Percentiles rank a stretch among this genome's conserved stretches.
These are phyloP conservation scores for Cystobasidium ongulense DNA, from an alignment of 768 basidiomycete species.

Conservation along the genomic window DNA sequence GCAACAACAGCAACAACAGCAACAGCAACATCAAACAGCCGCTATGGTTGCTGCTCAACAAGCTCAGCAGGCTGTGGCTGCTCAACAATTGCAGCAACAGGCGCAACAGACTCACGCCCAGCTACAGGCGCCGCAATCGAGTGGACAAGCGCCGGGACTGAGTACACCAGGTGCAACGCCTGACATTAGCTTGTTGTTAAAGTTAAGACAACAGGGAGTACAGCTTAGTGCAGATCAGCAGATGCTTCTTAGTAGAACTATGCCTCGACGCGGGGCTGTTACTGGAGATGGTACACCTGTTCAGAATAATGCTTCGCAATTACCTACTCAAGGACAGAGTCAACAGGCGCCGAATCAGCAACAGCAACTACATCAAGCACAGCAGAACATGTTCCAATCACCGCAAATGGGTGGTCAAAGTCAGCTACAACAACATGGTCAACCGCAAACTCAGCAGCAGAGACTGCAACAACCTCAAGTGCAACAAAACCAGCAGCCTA, in stretches of 20 bases:
- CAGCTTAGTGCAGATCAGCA: constrained; percentile 14
- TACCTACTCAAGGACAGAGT: neutral
- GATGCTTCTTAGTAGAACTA: constrained; percentile 1
- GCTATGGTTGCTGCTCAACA: neutral
- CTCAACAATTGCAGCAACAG: constrained; percentile 10
- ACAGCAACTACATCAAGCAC: neutral
- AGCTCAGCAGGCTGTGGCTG: neutral
- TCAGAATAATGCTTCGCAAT: neutral
- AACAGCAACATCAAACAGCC: neutral
- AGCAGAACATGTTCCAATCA: neutral
- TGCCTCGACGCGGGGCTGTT: constrained; percentile 7
- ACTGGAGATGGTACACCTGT: neutral
- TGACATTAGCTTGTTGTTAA: neutral
- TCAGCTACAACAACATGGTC: constrained; percentile 20
- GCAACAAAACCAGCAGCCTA: neutral
- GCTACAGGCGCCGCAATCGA: neutral
- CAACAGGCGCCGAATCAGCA: neutral
- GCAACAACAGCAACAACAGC: no score
- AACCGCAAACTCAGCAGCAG: constrained; percentile 21
- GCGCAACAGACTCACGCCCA: neutral
- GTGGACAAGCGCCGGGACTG: neutral
- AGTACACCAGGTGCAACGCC: neutral
- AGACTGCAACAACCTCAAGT: neutral
- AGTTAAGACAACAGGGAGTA: constrained; percentile 5
- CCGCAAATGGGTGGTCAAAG: neutral